Evolutionary conservation across 2,329 filamentous ascomycete species (phyloP).

Genomic region (Trichoderma pleuroti): DNA sequence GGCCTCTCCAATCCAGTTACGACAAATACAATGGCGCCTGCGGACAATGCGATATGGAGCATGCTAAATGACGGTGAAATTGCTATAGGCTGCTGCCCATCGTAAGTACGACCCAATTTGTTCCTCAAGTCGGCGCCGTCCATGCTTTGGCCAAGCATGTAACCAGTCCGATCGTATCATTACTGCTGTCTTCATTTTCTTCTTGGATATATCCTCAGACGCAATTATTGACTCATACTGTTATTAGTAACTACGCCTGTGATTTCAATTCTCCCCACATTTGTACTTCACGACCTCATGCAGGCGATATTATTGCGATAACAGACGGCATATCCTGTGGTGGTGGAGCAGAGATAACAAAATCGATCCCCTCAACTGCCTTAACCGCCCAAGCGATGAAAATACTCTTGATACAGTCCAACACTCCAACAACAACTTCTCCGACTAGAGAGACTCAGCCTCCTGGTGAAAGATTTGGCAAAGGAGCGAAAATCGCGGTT

Average conservation of each 20-base stretch:
- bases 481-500: background rate
- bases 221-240: background rate
- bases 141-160: background rate
- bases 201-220: background rate
- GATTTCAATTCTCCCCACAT: background rate
- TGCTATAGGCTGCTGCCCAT: background rate
- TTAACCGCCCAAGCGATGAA: background rate
- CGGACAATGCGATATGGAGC: background rate
- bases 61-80: background rate
- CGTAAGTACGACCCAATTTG: background rate
- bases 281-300: background rate
- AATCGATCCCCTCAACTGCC: background rate
- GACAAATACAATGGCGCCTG: background rate
- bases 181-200: background rate
- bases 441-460: background rate
- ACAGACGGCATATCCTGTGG: background rate
- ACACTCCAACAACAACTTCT: background rate
- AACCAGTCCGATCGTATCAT: background rate
- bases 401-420: background rate
- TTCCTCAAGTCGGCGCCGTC: background rate
- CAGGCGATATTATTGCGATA: background rate
- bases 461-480: background rate
- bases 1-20: background rate
- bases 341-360: background rate
- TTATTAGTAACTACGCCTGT: background rate